phyloP scores from a whole-genome alignment of 2,329 filamentous ascomycete species.

The Sphaerulina vaccinii region DNA sequence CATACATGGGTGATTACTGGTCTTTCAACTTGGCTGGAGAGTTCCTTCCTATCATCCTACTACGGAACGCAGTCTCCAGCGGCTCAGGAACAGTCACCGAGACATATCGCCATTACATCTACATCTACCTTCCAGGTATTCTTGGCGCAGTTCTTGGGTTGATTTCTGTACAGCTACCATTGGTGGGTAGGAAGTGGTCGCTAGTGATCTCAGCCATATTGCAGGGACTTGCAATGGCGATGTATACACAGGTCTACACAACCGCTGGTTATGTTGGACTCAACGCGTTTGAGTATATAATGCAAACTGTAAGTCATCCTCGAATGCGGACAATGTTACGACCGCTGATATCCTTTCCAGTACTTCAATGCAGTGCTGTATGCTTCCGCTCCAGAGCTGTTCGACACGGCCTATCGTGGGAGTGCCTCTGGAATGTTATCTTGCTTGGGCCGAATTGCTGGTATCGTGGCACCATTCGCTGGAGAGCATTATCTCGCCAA shows the following conservation, averaged over 20 bases:
- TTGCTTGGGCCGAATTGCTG: slow-evolving; percentile 17
- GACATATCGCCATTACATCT: slow-evolving; percentile 56
- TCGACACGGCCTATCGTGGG: slow-evolving; percentile 47
- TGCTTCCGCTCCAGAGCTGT: slow-evolving; percentile 54
- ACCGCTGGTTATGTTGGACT: slow-evolving; percentile 51
- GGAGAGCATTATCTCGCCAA: slow-evolving; percentile 12
- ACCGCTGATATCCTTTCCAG: background rate
- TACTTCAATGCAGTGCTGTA: slow-evolving; percentile 53
- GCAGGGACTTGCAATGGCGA: slow-evolving; percentile 48
- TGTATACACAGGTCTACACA: slow-evolving; percentile 48
- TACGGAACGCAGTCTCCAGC: slow-evolving; percentile 29
- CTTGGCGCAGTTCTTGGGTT: slow-evolving; percentile 53
- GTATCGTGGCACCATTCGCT: slow-evolving; percentile 19
- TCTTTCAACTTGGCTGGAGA: slow-evolving; percentile 50
- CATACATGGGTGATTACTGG: slow-evolving; percentile 54
- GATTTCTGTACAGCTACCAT: slow-evolving; percentile 49
- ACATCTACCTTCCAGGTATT: slow-evolving; percentile 55
- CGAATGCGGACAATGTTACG: background rate
- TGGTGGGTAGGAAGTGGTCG: slow-evolving; percentile 47
- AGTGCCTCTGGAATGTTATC: slow-evolving; percentile 52
- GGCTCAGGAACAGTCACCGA: slow-evolving; percentile 23
- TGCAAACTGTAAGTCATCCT: slow-evolving; percentile 45
- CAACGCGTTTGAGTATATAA: slow-evolving; percentile 54
- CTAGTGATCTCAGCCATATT: slow-evolving; percentile 46
- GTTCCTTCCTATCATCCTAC: slow-evolving; percentile 52